Evolutionary conservation across 768 basidiomycete genomes (phyloP).

Genomic region (Mycena pura): DNA sequence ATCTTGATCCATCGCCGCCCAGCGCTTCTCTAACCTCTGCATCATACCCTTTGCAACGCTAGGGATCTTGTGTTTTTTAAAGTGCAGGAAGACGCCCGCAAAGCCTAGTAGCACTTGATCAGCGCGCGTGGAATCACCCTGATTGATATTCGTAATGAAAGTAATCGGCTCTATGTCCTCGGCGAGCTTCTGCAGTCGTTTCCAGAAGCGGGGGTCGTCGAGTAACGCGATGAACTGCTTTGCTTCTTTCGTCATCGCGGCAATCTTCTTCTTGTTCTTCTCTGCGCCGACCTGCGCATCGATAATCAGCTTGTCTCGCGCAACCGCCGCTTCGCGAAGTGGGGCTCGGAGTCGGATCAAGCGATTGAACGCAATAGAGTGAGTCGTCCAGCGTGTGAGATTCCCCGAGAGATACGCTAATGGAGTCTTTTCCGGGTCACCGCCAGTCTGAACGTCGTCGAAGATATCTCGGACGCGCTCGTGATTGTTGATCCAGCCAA

Average conservation of each 20-base stretch:
- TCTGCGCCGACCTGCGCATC: conserved; percentile 35
- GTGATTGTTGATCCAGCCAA: conserved; percentile 7
- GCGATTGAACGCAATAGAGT: conserved; percentile 33
- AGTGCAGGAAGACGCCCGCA: conserved; percentile 5
- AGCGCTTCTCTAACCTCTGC: conserved; percentile 9
- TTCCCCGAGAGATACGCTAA: conserved; percentile 35
- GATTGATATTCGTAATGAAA: conserved; percentile 14
- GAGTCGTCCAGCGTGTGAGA: conserved; percentile 37
- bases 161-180: conserved; percentile 13
- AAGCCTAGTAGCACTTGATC: conserved; percentile 8
- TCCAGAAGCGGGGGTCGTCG: conserved; percentile 6
- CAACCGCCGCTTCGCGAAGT: conserved; percentile 29
- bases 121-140: neutral
- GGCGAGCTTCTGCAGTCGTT: neutral
- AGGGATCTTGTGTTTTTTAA: neutral
- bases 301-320: conserved; percentile 28
- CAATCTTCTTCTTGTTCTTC: conserved; percentile 23
- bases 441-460: neutral
- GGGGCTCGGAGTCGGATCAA: conserved; percentile 30
- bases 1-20: neutral
- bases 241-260: neutral
- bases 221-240: conserved; percentile 5
- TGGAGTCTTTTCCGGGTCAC: neutral
- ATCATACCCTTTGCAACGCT: conserved; percentile 6
- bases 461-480: conserved; percentile 5